Conservation (phyloP, 352 stramenopile genomes). For the Phytophthora sp. region DNA sequence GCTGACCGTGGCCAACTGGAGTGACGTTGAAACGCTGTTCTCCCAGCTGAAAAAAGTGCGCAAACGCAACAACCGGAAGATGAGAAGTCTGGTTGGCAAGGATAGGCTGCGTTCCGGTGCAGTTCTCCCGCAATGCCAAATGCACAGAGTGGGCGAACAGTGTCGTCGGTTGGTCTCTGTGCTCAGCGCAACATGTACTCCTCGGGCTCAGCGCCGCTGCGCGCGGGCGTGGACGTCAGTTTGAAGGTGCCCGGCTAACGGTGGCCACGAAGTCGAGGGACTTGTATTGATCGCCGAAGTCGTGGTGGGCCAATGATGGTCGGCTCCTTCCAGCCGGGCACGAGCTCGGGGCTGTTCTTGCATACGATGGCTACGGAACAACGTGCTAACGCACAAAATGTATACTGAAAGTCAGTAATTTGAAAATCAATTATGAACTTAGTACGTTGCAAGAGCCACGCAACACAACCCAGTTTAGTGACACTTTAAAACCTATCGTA, state of each 20-base stretch:
- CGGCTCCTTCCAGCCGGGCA: slow-evolving; percentile 87
- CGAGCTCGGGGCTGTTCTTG: slow-evolving; percentile 86
- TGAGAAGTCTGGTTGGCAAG: no score
- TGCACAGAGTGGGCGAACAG: no score
- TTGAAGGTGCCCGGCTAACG: slow-evolving; percentile 77
- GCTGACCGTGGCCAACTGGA: slow-evolving; percentile 1
- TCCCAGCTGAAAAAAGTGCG: slow-evolving; percentile 3
- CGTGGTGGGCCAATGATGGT: slow-evolving; percentile 90
- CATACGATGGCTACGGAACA: slow-evolving; percentile 61
- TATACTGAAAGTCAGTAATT: no score
- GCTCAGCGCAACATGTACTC: no score
- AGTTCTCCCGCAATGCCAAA: no score
- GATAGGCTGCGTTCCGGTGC: no score
- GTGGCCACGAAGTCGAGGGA: slow-evolving; percentile 81
- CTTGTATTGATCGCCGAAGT: slow-evolving; percentile 91
- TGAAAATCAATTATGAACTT: no score
- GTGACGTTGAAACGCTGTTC: slow-evolving; percentile 4
- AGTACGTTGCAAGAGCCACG: no score
- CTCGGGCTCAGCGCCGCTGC: slow-evolving; percentile 52
- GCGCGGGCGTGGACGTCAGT: slow-evolving; percentile 73
- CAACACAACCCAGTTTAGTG: no score
- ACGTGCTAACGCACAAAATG: no score
- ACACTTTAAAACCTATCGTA: no score
- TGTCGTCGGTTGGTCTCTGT: no score
- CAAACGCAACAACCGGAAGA: background rate